phyloP scores from a whole-genome alignment of 371 early-diverging fungal genomes.

The Nematocida sp. region DNA sequence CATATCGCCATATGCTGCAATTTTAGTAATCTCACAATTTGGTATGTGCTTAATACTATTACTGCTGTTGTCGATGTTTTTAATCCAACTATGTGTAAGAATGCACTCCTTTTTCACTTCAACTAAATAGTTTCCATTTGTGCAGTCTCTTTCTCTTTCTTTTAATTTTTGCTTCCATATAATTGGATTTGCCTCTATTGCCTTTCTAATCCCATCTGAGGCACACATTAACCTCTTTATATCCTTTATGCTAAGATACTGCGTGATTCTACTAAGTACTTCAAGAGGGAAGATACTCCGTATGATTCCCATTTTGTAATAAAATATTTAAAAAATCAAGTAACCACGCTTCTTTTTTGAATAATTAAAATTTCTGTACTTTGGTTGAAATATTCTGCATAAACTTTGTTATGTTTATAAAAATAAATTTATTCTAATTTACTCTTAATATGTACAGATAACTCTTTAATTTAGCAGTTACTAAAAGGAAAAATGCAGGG shows the following conservation, averaged over 20 bases:
- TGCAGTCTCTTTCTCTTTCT: constrained; percentile 7
- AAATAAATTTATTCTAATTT: no score
- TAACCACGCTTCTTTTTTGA: neutral
- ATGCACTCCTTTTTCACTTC: constrained; percentile 53
- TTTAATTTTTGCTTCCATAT: constrained; percentile 56
- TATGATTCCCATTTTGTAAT: constrained; percentile 15
- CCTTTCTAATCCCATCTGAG: constrained; percentile 33
- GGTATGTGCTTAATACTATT: neutral
- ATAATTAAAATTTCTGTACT: neutral
- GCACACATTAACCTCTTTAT: constrained; percentile 59
- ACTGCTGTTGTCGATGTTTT: neutral
- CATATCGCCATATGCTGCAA: constrained; percentile 35
- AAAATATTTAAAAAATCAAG: constrained; percentile 32
- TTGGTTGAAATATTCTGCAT: no score
- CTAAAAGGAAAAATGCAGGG: no score
- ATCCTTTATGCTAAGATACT: constrained; percentile 42
- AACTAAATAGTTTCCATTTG: constrained; percentile 44
- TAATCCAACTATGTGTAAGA: constrained; percentile 42
- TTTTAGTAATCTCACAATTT: constrained; percentile 30
- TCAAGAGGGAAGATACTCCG: constrained; percentile 50
- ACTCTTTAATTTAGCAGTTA: no score
- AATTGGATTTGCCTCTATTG: constrained; percentile 47
- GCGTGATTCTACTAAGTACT: constrained; percentile 36
- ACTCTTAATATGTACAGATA: no score
- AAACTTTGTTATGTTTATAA: no score